Evolutionary conservation across 2,329 filamentous ascomycete genomes (phyloP).

Genomic region (Rhynchosporium secalis): DNA sequence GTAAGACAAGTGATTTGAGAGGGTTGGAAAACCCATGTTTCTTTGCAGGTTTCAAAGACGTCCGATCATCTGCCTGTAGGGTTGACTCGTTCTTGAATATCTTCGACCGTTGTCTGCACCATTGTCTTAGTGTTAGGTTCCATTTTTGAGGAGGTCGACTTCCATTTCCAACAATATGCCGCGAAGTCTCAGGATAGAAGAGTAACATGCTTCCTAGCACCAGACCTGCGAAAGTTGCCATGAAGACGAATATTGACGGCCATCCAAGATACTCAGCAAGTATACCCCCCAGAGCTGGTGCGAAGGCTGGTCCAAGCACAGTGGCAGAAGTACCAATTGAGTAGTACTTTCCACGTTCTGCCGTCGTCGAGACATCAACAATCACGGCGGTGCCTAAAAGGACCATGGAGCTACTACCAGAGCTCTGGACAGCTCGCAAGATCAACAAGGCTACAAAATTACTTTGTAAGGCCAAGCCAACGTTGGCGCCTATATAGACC

Average conservation of each 20-base stretch:
- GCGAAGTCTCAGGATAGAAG: constrained; percentile 31
- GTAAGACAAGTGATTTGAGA: too few relatives aligned
- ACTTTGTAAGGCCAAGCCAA: constrained; percentile 53
- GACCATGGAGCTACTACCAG: constrained; percentile 59
- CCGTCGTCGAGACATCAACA: constrained; percentile 61
- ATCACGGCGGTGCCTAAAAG: constrained; percentile 60
- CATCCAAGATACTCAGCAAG: constrained; percentile 32
- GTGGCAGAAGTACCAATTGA: constrained; percentile 51
- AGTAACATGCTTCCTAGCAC: constrained; percentile 24
- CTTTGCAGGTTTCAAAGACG: neutral
- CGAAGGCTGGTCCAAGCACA: constrained; percentile 34
- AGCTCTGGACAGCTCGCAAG: constrained; percentile 44
- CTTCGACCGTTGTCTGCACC: neutral
- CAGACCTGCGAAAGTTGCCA: constrained; percentile 23
- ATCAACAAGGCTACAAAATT: constrained; percentile 53
- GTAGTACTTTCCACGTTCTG: constrained; percentile 65
- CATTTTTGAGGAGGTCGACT: constrained; percentile 55
- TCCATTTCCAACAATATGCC: constrained; percentile 30
- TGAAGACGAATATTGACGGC: constrained; percentile 53
- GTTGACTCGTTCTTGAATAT: neutral
- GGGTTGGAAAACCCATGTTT: constrained; percentile 7
- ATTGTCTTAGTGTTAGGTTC: constrained; percentile 42
- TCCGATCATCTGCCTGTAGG: neutral
- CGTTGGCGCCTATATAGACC: constrained; percentile 54
- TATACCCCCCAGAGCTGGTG: constrained; percentile 31